These are phyloP conservation scores for Phytophthora megakarya DNA, from an alignment of 352 stramenopile genomes.

Conservation along the genomic window DNA sequence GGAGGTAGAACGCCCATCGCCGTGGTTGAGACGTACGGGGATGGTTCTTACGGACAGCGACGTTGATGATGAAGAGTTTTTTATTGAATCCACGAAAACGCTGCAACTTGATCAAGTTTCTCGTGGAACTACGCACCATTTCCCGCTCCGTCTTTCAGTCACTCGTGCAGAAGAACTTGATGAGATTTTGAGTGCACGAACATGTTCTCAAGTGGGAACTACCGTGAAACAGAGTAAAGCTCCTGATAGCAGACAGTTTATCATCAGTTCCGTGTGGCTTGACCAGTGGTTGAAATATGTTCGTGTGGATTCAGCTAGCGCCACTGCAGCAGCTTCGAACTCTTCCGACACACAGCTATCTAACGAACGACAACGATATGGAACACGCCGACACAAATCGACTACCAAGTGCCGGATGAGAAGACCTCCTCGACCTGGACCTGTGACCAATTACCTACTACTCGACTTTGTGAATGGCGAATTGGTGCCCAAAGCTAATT, in stretches of 20 bases:
- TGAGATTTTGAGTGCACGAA: constrained; percentile 51
- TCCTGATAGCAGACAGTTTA: constrained; percentile 39
- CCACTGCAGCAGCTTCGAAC: constrained; percentile 3
- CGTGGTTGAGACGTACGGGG: constrained; percentile 34
- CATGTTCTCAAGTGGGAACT: constrained; percentile 34
- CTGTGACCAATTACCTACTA: constrained; percentile 68
- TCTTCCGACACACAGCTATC: constrained; percentile 8
- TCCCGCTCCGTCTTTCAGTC: constrained; percentile 34
- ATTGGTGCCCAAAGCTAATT: constrained; percentile 47
- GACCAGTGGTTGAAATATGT: constrained; percentile 76
- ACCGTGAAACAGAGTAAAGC: constrained; percentile 8
- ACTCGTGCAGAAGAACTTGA: constrained; percentile 57
- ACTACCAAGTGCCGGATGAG: constrained; percentile 13
- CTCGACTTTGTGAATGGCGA: constrained; percentile 71
- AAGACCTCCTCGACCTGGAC: constrained; percentile 45
- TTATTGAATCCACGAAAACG: constrained; percentile 30
- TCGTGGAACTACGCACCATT: constrained; percentile 30
- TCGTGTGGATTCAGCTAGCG: constrained; percentile 42
- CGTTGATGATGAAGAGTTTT: constrained; percentile 37
- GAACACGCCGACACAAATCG: constrained; percentile 11
- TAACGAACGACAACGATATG: background rate
- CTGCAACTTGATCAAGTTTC: constrained; percentile 28
- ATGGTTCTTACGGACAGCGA: constrained; percentile 30
- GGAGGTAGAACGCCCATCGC: constrained; percentile 38
- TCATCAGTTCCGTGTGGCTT: constrained; percentile 67